Evolutionary conservation across 2,329 filamentous ascomycete species (phyloP).

Genomic region (Tolypocladium pustulatum): DNA sequence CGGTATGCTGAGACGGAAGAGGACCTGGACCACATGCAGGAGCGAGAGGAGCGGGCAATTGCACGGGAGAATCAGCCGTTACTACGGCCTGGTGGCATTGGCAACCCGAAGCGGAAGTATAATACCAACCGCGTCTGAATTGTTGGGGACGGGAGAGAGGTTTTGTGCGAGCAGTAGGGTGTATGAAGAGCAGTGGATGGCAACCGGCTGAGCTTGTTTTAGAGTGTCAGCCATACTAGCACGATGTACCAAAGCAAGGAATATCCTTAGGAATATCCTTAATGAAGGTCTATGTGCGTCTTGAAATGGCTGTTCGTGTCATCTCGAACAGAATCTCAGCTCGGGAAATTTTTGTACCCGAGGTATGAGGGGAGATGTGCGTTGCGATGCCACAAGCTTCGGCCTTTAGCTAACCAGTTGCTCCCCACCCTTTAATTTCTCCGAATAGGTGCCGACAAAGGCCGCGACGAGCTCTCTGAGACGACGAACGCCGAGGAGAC

Average conservation of each 20-base stretch:
- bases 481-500: too few species aligned
- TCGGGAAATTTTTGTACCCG: neutral
- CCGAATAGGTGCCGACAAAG: neutral
- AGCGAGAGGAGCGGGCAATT: constrained; percentile 40
- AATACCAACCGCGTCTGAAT: constrained; percentile 13
- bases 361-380: neutral
- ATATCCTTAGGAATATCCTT: neutral
- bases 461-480: neutral
- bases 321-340: neutral
- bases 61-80: constrained; percentile 39
- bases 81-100: constrained; percentile 38
- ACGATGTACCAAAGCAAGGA: neutral
- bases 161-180: neutral
- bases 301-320: neutral
- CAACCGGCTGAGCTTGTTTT: neutral
- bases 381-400: neutral
- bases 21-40: constrained; percentile 37
- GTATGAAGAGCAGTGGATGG: neutral
- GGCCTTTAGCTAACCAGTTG: neutral
- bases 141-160: neutral
- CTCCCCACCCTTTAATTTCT: neutral
- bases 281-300: too few species aligned
- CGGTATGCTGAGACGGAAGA: constrained; percentile 40
- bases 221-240: neutral
- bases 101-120: constrained; percentile 31